A percentile compares a stretch with the other conserved stretches of the same genome.
Evolutionary conservation across 139 green algal genomes (phyloP).

Genomic region (Coelastrella sp.): DNA sequence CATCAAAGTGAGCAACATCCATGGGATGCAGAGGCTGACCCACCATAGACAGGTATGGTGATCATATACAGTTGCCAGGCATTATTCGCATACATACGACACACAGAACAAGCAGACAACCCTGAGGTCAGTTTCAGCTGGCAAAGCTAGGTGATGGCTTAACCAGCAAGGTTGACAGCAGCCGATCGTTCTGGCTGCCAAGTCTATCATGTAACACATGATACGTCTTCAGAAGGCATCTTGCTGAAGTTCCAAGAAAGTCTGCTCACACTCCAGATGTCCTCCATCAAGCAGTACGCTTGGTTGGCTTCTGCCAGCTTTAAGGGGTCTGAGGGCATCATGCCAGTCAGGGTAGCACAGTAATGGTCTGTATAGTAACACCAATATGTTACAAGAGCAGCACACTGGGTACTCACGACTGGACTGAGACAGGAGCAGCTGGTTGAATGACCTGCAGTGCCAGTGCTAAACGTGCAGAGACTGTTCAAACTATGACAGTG

Average conservation of each 20-base stretch:
- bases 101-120: too few species aligned
- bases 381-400: neutral
- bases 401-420: neutral
- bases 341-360: conserved; percentile 15
- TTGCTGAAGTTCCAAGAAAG: neutral
- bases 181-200: too few species aligned
- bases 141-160: too few species aligned
- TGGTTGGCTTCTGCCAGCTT: neutral
- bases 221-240: too few species aligned
- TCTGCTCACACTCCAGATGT: conserved; percentile 6
- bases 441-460: neutral
- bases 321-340: conserved; percentile 9
- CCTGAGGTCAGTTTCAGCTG: too few species aligned
- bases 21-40: neutral
- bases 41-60: too few species aligned
- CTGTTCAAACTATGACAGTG: too few species aligned
- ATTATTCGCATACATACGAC: too few species aligned
- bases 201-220: too few species aligned
- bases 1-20: neutral
- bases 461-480: too few species aligned
- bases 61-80: too few species aligned
- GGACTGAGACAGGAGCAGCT: neutral
- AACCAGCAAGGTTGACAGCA: neutral
- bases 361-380: conserved; percentile 3
- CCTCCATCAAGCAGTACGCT: conserved; percentile 14